phyloP scores from a whole-genome alignment of 164 flowering plant species.

The Umbellularia californica region DNA sequence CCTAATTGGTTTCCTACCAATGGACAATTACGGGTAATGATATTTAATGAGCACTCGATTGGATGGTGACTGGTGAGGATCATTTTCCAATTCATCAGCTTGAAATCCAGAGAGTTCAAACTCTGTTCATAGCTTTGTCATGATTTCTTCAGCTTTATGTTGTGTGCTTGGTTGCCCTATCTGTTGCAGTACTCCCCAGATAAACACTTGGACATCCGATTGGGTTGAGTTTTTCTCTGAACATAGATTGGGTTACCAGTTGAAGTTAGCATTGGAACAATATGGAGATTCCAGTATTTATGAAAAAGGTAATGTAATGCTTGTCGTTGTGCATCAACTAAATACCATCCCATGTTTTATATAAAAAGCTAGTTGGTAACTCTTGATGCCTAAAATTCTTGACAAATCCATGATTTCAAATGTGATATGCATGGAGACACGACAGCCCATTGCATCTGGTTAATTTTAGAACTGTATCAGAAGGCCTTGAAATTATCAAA shows the following conservation, averaged over 20 bases:
- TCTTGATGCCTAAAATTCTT: not conserved
- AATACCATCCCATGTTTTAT: not conserved
- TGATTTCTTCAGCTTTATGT: not conserved
- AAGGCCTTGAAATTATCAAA: too few species aligned
- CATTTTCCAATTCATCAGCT: too few species aligned
- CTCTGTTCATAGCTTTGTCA: not conserved
- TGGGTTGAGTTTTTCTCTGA: slow-evolving; percentile 84
- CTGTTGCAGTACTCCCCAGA: slow-evolving; percentile 80
- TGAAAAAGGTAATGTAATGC: slow-evolving; percentile 61
- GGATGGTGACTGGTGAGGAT: too few species aligned
- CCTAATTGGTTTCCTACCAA: not conserved
- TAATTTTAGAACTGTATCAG: too few species aligned
- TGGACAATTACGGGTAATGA: not conserved
- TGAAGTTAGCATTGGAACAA: slow-evolving; percentile 64
- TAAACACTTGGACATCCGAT: slow-evolving; percentile 83
- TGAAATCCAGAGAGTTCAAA: not conserved
- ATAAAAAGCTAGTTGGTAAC: not conserved
- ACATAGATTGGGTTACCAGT: slow-evolving; percentile 89
- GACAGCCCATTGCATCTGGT: too few species aligned
- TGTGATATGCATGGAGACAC: too few species aligned
- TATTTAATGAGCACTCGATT: too few species aligned
- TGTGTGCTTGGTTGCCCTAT: not conserved
- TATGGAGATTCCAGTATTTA: slow-evolving; percentile 74
- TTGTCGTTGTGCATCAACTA: not conserved
- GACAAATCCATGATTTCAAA: too few species aligned